Percentiles rank a stretch among this genome's conserved stretches.
Conservation (phyloP, 768 basidiomycete genomes). For the Boletus vinaceobasis region DNA sequence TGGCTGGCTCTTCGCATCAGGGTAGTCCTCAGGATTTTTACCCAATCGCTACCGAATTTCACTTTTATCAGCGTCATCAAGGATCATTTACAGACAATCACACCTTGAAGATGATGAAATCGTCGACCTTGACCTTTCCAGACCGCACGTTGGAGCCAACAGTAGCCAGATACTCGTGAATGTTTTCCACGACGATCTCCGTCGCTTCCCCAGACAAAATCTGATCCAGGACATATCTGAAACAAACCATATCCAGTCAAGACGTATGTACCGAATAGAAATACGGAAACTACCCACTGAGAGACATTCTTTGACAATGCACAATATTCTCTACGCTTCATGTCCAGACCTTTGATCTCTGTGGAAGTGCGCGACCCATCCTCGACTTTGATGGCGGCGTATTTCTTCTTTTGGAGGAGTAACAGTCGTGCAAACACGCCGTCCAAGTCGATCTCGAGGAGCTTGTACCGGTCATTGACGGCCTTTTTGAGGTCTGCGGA, state of each 20-base stretch:
- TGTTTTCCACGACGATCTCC: constrained; percentile 83
- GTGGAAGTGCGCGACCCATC: constrained; percentile 72
- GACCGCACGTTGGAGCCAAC: constrained; percentile 76
- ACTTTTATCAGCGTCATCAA: neutral
- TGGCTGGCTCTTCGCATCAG: constrained; percentile 91
- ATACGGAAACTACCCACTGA: constrained; percentile 53
- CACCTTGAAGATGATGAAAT: constrained; percentile 94
- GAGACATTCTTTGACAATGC: constrained; percentile 89
- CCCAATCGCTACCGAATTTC: constrained; percentile 68
- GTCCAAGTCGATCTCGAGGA: constrained; percentile 96
- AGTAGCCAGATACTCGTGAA: constrained; percentile 84
- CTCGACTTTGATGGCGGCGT: constrained; percentile 94
- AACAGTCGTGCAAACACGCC: constrained; percentile 89
- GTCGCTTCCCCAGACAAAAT: constrained; percentile 90
- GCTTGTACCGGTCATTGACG: constrained; percentile 92
- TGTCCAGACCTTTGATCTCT: constrained; percentile 96
- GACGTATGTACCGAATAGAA: neutral
- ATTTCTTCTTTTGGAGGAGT: constrained; percentile 98
- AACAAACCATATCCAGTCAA: neutral
- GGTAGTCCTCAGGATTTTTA: constrained; percentile 96
- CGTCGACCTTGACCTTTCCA: constrained; percentile 80
- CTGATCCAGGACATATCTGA: constrained; percentile 83
- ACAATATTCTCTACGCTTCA: constrained; percentile 98
- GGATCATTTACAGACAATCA: neutral
- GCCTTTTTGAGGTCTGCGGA: constrained; percentile 91